Evolutionary conservation across 2,329 filamentous ascomycete species (phyloP).

Genomic region (Diaporthe ilicicola): DNA sequence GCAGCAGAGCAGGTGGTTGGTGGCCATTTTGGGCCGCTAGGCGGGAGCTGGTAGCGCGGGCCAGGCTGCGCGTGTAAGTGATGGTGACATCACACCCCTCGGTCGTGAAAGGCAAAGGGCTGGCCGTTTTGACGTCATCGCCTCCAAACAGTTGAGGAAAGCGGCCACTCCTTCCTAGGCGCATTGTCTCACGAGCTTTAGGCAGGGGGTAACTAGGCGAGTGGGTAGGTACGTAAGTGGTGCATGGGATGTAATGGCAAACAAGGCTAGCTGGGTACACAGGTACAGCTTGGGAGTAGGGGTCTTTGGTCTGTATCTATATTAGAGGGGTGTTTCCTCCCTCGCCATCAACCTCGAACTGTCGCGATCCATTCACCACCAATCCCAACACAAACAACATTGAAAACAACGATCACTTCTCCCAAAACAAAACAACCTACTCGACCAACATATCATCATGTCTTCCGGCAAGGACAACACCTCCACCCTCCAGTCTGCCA

Average conservation of each 20-base stretch:
- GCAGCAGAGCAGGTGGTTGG: conserved; percentile 16
- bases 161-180: neutral
- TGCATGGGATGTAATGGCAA: conserved; percentile 1
- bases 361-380: too few relatives aligned
- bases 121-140: conserved; percentile 14
- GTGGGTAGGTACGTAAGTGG: neutral
- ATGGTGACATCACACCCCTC: conserved; percentile 12
- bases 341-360: neutral
- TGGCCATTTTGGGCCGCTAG: neutral
- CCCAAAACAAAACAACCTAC: conserved; percentile 33
- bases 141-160: neutral
- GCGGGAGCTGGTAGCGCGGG: neutral
- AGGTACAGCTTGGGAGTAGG: neutral
- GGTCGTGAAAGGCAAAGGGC: neutral
- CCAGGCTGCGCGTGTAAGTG: neutral
- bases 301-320: neutral
- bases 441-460: conserved; percentile 43
- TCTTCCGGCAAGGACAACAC: conserved; percentile 55
- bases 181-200: conserved; percentile 14
- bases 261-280: neutral
- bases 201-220: conserved; percentile 2
- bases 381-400: conserved; percentile 4
- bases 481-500: conserved; percentile 82
- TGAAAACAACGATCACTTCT: conserved; percentile 38
- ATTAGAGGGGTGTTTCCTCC: neutral